A percentile compares a stretch with the other conserved stretches of the same genome.
Conservation (phyloP, 176 grass and related monocot species). For the Canna indica region DNA sequence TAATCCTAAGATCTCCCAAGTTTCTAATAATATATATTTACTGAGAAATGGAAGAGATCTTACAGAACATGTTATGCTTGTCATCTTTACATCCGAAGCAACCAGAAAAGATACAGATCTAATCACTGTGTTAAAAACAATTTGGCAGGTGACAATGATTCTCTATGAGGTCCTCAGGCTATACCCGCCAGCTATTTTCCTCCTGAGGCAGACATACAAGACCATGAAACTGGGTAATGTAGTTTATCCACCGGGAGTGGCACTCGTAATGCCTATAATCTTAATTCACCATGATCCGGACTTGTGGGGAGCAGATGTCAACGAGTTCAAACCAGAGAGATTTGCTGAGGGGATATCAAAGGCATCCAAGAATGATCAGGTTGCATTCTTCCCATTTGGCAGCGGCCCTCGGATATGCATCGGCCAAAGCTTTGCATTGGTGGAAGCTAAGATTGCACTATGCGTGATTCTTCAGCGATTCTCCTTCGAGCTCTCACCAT, state of each 20-base stretch:
- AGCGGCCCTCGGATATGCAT: conserved; percentile 38
- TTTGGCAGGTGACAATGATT: conserved; percentile 61
- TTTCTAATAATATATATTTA: too few relatives aligned
- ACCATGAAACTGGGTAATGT: conserved; percentile 39
- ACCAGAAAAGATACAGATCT: too few relatives aligned
- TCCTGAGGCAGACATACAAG: conserved; percentile 27
- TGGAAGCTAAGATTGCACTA: conserved; percentile 58
- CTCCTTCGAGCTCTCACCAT: conserved; percentile 51
- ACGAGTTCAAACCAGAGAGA: conserved; percentile 49
- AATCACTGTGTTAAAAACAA: background rate
- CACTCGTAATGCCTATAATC: conserved; percentile 18
- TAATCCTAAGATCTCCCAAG: too few relatives aligned
- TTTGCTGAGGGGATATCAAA: conserved; percentile 47
- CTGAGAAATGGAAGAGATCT: too few relatives aligned
- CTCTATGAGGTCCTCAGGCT: conserved; percentile 59
- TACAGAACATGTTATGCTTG: too few relatives aligned
- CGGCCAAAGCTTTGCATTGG: conserved; percentile 53
- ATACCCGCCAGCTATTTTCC: conserved; percentile 30
- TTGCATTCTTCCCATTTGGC: conserved; percentile 41
- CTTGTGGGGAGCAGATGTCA: conserved; percentile 46
- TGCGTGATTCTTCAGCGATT: conserved; percentile 49
- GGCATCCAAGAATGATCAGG: conserved; percentile 34
- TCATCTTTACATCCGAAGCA: too few relatives aligned
- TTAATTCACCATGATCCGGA: conserved; percentile 47
- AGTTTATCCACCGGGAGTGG: conserved; percentile 36